Conservation (phyloP, 805 yeast genomes). For the Candida koratica region DNA sequence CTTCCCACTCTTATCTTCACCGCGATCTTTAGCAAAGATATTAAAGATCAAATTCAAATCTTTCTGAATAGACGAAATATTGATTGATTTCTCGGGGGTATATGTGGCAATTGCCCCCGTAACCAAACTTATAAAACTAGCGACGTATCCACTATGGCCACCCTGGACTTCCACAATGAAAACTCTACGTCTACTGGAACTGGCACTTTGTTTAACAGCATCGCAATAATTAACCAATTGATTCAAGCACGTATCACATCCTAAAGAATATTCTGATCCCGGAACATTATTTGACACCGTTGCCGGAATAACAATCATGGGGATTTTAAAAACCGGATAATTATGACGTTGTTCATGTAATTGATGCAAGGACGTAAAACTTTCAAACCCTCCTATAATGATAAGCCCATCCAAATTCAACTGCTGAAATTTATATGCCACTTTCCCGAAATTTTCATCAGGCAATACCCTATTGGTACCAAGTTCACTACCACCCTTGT, state of each 20-base stretch:
- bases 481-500: slow-evolving; percentile 73
- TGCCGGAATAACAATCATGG: slow-evolving; percentile 75
- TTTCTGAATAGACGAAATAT: slow-evolving; percentile 55
- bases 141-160: slow-evolving; percentile 78
- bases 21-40: slow-evolving; percentile 57
- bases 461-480: slow-evolving; percentile 78
- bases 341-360: slow-evolving; percentile 54
- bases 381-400: slow-evolving; percentile 80
- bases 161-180: slow-evolving; percentile 84
- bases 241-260: slow-evolving; percentile 73
- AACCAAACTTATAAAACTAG: slow-evolving; percentile 62
- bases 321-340: slow-evolving; percentile 72
- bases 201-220: slow-evolving; percentile 73
- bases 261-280: slow-evolving; percentile 75
- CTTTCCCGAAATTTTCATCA: slow-evolving; percentile 60
- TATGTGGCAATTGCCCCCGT: slow-evolving; percentile 73
- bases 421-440: slow-evolving; percentile 70
- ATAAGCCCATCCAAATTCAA: slow-evolving; percentile 66
- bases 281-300: slow-evolving; percentile 80
- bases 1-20: slow-evolving; percentile 66
- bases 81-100: slow-evolving; percentile 69
- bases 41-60: slow-evolving; percentile 62
- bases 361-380: slow-evolving; percentile 66
- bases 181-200: slow-evolving; percentile 72
- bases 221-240: slow-evolving; percentile 70